Base-by-base conservation (phyloP, 495 filamentous ascomycete genomes). In the Hypomontagnella monticulosa region DNA sequence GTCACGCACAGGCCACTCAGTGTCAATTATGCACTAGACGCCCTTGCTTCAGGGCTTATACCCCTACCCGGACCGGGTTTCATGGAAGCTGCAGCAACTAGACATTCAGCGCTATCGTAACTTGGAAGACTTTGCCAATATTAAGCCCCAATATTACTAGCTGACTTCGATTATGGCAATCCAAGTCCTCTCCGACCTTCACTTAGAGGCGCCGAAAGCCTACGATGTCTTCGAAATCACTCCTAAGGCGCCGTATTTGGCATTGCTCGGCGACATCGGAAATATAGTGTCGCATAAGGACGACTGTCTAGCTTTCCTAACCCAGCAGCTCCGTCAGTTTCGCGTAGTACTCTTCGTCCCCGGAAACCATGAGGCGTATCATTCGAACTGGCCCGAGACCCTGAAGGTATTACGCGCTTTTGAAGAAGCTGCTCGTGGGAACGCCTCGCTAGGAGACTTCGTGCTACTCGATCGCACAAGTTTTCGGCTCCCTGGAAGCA, bases 111-210 rank as follows among this genome's bases (percentile, higher is more conserved):
- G n/a, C n/a, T n/a, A n/a, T n/a, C n/a, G n/a, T n/a, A n/a, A n/a
- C n/a, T n/a, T n/a, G n/a, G n/a, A n/a, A n/a, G n/a, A n/a, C n/a
- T n/a, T n/a, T n/a, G n/a, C n/a, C n/a, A n/a, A n/a, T n/a, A n/a
- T n/a, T n/a, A n/a, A n/a, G n/a, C n/a, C n/a, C n/a, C n/a, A n/a
- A n/a, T n/a, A n/a, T n/a, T n/a, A n/a, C n/a, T n/a, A n/a, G n/a
- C n/a, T n/a, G n/a, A n/a, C n/a, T n/a, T n/a, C n/a, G n/a, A n/a
- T n/a, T n/a, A 50, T 69, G 43, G 47, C 48, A 27, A 44, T 88
- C 49, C 86, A 88, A 58, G 80, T 87, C 20, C 49, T 85, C 23
- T 88, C 85, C 0, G 85, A 88, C 69, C 76, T 88, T 2, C 85
- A 88, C 61, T 71, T 88, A 0, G 83, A 88, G 57, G 72, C 57